Evolutionary conservation across 495 filamentous ascomycete genomes (phyloP).

Genomic region (Aspergillus funiculosus): DNA sequence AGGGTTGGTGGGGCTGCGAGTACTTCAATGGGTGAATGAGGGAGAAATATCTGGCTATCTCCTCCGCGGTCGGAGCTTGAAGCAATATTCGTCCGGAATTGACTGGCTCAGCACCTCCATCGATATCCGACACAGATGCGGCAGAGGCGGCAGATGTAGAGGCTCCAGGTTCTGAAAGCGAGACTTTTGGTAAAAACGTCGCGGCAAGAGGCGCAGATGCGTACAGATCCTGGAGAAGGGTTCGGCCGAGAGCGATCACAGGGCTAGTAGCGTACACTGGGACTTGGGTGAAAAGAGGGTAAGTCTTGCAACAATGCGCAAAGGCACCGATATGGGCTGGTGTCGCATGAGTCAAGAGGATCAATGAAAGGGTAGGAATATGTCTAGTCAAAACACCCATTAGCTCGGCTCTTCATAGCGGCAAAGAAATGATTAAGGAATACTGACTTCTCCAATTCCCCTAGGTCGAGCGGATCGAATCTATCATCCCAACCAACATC

Average conservation of each 20-base stretch:
- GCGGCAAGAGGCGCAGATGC: constrained; percentile 80
- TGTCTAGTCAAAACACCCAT: constrained; percentile 51
- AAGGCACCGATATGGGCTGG: constrained; percentile 85
- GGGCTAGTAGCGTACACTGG: constrained; percentile 95
- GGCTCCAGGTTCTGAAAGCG: constrained; percentile 59
- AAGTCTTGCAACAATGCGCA: constrained; percentile 94
- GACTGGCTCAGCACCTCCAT: constrained; percentile 22
- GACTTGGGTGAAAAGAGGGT: constrained; percentile 84
- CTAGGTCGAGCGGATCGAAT: constrained; percentile 74
- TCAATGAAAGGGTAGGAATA: constrained; percentile 81
- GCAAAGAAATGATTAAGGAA: neutral
- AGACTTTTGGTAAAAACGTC: constrained; percentile 64
- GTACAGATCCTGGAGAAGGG: constrained; percentile 87
- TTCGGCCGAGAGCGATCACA: constrained; percentile 86
- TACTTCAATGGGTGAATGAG: constrained; percentile 94
- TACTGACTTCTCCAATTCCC: constrained; percentile 79
- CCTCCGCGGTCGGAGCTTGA: constrained; percentile 73
- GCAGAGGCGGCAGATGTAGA: constrained; percentile 43
- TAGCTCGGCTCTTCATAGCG: constrained; percentile 6
- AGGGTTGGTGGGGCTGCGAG: constrained; percentile 87
- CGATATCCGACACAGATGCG: constrained; percentile 21
- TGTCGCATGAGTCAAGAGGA: constrained; percentile 93
- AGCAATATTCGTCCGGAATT: constrained; percentile 56
- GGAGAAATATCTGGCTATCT: constrained; percentile 87
- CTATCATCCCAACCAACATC: constrained; percentile 94